Evolutionary conservation across 139 green algal species (phyloP), one percentile per base, ranked within the genome.

Genomic region (Chlorella sp.): DNA sequence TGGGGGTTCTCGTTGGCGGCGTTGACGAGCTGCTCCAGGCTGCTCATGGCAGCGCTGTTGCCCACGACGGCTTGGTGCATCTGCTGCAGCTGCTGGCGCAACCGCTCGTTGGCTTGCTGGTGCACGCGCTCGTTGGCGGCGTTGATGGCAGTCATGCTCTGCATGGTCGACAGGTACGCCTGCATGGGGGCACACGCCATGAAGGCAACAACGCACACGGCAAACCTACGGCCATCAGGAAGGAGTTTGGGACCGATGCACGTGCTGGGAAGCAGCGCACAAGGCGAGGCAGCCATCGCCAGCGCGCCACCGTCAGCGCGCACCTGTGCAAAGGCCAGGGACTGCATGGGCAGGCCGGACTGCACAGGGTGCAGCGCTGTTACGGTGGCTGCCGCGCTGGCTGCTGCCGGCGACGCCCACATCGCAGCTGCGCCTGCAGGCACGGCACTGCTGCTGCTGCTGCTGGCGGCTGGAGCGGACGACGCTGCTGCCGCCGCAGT

Each of bases 401-500:
- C 17, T 31, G 24, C 17, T 31, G 55, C 20, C 20, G 24, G 55
- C 17, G 42, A 55, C 17, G 17, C 10, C 42, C 42, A 10, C 42
- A 17, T 55, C 10, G 42, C 42, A 10, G 42, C 42, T 55, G 10
- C 10, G 10, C 55, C 55, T n/a, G 20, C 55, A 29, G 55, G 42
- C 51, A 62, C 61, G 27, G 23, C n/a, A 27, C 61, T 67, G 61
- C 27, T 67, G 61, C 23, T 27, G 27, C 23, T 27, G 61, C n/a
- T 35, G 6, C 24, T 35, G 61, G 27, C 34, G 61, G 29, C 27
- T 36, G 35, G 27, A 34, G 63, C 31, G 23, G 63, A 31, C 5
- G 50, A 70, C 32, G 59, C 36, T 31, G 67, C 80, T 61, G 80
- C 66, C 2, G 49, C 69, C 1, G 31, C 22, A 31, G 17, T 32